phyloP scores from a whole-genome alignment of 306 rosid species.

The Rosa rugosa region DNA sequence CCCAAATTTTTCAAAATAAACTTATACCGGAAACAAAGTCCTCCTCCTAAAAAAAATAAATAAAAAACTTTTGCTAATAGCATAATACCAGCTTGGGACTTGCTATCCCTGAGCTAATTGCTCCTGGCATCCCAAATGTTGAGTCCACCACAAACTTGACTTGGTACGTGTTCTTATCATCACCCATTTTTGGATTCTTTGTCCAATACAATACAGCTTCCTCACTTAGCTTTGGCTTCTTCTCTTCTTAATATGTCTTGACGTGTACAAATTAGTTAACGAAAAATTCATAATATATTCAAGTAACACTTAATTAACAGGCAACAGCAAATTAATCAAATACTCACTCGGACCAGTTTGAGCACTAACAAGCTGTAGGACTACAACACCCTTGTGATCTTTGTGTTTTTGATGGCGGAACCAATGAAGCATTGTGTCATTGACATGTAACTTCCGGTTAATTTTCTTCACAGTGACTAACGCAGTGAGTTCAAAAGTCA shows the following conservation, averaged over 20 bases:
- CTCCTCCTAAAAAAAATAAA: no score
- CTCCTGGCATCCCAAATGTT: no score
- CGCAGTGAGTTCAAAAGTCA: not conserved
- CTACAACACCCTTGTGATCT: conserved; percentile 11
- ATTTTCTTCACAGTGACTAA: not conserved
- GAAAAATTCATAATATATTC: not conserved
- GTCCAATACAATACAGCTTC: not conserved
- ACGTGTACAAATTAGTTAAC: no score
- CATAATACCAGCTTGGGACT: no score
- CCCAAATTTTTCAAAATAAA: no score
- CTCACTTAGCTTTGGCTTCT: conserved; percentile 42
- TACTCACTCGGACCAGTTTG: conserved; percentile 32
- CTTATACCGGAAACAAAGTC: no score
- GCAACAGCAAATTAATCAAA: no score
- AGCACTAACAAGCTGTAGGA: conserved; percentile 45
- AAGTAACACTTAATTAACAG: not conserved
- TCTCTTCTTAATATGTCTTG: conserved; percentile 19
- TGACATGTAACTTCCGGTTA: not conserved
- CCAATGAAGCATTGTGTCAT: not conserved
- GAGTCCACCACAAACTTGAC: no score
- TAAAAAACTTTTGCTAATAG: no score
- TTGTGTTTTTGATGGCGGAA: not conserved
- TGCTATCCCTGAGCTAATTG: no score
- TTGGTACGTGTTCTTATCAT: no score
- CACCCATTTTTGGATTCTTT: no score